phyloP scores from a whole-genome alignment of 2,329 filamentous ascomycete genomes.

The Fusarium sororula region DNA sequence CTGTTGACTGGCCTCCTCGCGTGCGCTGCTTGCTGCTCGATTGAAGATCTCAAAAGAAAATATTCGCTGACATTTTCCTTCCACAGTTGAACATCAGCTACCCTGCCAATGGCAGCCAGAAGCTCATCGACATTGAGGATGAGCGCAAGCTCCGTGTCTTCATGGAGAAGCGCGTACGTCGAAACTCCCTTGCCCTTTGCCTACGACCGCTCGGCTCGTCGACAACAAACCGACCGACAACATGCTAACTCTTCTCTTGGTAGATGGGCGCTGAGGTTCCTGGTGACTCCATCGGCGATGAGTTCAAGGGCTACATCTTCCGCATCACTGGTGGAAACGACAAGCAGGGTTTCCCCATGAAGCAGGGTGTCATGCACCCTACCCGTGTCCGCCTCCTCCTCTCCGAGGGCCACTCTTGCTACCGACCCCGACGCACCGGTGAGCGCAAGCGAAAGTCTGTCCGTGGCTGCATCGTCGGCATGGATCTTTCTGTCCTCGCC shows the following conservation, averaged over 20 bases:
- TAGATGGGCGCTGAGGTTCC: conserved; percentile 91
- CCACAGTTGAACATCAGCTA: conserved; percentile 74
- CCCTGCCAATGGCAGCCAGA: conserved; percentile 99
- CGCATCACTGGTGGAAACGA: conserved; percentile 99
- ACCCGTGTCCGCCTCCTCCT: conserved; percentile 98
- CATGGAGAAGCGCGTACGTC: conserved; percentile 93
- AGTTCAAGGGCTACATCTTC: conserved; percentile 99
- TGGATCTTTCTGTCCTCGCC: conserved; percentile 94
- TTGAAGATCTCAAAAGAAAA: conserved; percentile 13
- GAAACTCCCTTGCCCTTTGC: conserved; percentile 5
- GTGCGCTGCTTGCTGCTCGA: neutral
- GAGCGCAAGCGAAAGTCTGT: conserved; percentile 99
- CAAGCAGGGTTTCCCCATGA: conserved; percentile 99
- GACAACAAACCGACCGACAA: conserved; percentile 9
- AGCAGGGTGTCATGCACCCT: conserved; percentile 99
- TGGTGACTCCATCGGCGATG: conserved; percentile 94
- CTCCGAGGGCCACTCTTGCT: conserved; percentile 97
- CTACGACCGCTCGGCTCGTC: conserved; percentile 23
- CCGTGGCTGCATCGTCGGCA: conserved; percentile 97
- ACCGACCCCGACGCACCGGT: conserved; percentile 95
- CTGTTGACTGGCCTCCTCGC: neutral
- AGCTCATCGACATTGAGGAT: conserved; percentile 99
- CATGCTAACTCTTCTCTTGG: conserved; percentile 47
- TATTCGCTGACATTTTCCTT: conserved; percentile 46
- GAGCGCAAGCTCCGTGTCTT: conserved; percentile 99